Evolutionary conservation across 208 protist genomes (phyloP).

Genomic region (Wallacemonas sp.): DNA sequence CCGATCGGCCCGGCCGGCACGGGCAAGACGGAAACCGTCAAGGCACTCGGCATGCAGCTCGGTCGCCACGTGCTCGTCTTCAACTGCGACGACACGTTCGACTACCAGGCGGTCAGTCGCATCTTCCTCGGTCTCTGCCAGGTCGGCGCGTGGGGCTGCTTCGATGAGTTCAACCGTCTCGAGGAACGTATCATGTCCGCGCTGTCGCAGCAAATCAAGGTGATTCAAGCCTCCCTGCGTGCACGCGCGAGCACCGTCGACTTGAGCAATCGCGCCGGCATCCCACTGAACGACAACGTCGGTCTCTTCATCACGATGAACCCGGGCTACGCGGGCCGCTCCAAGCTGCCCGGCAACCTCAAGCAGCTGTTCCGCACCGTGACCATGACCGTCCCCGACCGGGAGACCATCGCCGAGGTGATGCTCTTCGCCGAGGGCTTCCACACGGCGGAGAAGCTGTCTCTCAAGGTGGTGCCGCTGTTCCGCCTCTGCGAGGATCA

Average conservation of each 20-base stretch:
- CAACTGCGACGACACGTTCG: slow-evolving; percentile 99
- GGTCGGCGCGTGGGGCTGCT: slow-evolving; percentile 99
- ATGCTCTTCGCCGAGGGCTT: slow-evolving; percentile 99
- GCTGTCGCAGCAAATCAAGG: slow-evolving; percentile 99
- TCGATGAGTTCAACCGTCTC: slow-evolving; percentile 99
- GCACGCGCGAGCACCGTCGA: slow-evolving; percentile 70
- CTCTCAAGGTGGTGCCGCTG: slow-evolving; percentile 98
- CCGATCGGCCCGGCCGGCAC: slow-evolving; percentile 98
- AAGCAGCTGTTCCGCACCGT: slow-evolving; percentile 99
- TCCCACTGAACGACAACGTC: slow-evolving; percentile 93
- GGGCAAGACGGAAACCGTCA: slow-evolving; percentile 99
- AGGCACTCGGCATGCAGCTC: slow-evolving; percentile 97
- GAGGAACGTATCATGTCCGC: slow-evolving; percentile 99
- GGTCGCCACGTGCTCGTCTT: slow-evolving; percentile 99
- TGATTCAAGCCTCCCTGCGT: slow-evolving; percentile 95
- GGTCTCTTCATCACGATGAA: slow-evolving; percentile 99
- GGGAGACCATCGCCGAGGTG: slow-evolving; percentile 99
- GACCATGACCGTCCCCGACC: slow-evolving; percentile 98
- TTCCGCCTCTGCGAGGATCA: slow-evolving; percentile 99
- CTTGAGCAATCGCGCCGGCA: slow-evolving; percentile 80
- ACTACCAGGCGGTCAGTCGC: slow-evolving; percentile 97
- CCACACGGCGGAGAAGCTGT: slow-evolving; percentile 94
- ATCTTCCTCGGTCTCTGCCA: slow-evolving; percentile 99
- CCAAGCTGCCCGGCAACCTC: slow-evolving; percentile 99
- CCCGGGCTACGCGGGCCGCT: slow-evolving; percentile 99